phyloP scores from a whole-genome alignment of 495 filamentous ascomycete genomes.

The Choiromyces venosus region DNA sequence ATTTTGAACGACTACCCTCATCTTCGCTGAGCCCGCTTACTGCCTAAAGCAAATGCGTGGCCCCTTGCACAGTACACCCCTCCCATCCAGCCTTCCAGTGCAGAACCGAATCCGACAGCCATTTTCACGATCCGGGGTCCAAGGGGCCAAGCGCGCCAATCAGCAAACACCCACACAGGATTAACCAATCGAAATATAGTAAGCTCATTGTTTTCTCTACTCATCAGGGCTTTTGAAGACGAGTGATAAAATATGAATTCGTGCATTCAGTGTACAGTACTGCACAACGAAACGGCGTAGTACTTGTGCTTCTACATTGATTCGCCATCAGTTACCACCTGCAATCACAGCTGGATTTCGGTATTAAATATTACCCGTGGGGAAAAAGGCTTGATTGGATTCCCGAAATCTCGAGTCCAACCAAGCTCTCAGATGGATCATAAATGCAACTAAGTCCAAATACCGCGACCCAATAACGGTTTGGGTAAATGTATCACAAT shows the following conservation, averaged over 20 bases:
- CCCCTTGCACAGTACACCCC: no score
- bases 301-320: background rate
- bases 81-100: no score
- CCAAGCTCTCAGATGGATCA: background rate
- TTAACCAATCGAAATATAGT: no score
- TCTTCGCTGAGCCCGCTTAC: background rate
- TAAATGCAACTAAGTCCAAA: background rate
- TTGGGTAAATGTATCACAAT: background rate
- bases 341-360: background rate
- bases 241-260: background rate
- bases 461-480: background rate
- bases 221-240: no score
- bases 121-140: no score
- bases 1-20: no score
- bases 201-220: no score
- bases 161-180: no score
- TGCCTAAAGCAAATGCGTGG: background rate
- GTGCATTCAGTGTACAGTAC: background rate
- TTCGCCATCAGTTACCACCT: background rate
- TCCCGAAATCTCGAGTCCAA: background rate
- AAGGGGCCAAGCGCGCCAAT: no score
- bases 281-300: no score
- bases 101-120: no score
- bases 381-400: background rate
- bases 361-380: background rate